Evolutionary conservation across 2,329 filamentous ascomycete genomes (phyloP), one percentile per base, ranked within the genome.

Genomic region (Diaporthe aspalathi): DNA sequence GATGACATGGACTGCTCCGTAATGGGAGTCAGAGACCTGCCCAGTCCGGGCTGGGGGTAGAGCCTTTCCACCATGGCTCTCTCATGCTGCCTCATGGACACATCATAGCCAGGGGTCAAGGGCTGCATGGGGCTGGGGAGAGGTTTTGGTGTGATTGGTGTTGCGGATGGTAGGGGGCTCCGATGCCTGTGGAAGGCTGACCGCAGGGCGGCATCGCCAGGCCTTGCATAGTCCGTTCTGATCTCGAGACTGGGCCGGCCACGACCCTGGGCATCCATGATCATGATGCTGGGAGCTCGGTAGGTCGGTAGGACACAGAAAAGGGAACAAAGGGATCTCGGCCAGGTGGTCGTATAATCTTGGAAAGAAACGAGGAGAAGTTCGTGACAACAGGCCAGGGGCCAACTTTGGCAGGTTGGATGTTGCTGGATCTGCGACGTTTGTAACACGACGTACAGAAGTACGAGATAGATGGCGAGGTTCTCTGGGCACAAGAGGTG

Each of bases 31-130:
- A 79, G 74, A 7, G 70, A 72, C 49, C 49, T 76, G 67, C 74
- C 73, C 50, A 74, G 50, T 35, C 73, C 74, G 43, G 54, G 27
- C 65, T 75, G 76, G 62, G 76, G 76, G 40, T 81, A 79, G 6
- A 82, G 74, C 35, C 78, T 79, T 45, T 81, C 79, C 14, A 82
- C 74, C 71, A 83, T 74, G 7, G 78, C 77, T 50, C 78, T 77
- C 69, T 83, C 80, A 60, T 82, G 81, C 60, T 77, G 77, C 57
- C 79, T 79, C 78, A 82, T 81, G 9, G 75, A 72, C 2, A 74
- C 75, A 73, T 83, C 81, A 57, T 80, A 78, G 20, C 72, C 73
- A n/a, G 76, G 74, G 9, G 77, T 75, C 12, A 78, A 75, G 49
- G 72, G 62, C 52, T 82, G 78, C 20, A 83, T 74, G 5, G 81